These are phyloP conservation scores for Colletotrichum viniferum DNA, from an alignment of 2,329 filamentous ascomycete species.

Conservation along the genomic window DNA sequence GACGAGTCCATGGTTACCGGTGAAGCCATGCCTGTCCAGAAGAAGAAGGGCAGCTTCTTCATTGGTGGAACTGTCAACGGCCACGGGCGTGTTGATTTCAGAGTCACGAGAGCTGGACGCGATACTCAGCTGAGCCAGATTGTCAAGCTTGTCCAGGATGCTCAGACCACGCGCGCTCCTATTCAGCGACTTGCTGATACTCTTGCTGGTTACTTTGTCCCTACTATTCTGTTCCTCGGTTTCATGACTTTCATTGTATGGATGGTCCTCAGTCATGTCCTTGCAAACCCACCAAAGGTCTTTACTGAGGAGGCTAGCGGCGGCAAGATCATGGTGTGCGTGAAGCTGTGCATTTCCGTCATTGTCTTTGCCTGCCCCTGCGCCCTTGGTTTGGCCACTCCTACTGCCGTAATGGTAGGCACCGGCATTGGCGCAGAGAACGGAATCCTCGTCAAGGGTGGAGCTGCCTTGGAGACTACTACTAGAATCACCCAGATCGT, in stretches of 20 bases:
- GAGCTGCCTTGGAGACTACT: slow-evolving; percentile 86
- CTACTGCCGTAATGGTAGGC: slow-evolving; percentile 98
- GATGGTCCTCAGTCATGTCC: slow-evolving; percentile 92
- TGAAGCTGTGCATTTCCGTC: slow-evolving; percentile 97
- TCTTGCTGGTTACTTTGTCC: slow-evolving; percentile 93
- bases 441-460: slow-evolving; percentile 97
- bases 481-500: slow-evolving; percentile 91
- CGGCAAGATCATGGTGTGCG: slow-evolving; percentile 93
- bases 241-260: slow-evolving; percentile 85
- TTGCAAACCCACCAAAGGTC: slow-evolving; percentile 84
- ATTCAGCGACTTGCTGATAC: slow-evolving; percentile 93
- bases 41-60: slow-evolving; percentile 77
- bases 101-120: slow-evolving; percentile 88
- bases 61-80: slow-evolving; percentile 97
- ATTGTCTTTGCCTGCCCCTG: slow-evolving; percentile 98
- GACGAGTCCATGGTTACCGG: slow-evolving; percentile 99
- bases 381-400: slow-evolving; percentile 92
- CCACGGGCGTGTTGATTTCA: slow-evolving; percentile 87
- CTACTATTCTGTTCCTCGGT: slow-evolving; percentile 83
- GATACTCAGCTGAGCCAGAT: slow-evolving; percentile 98
- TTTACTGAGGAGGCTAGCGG: slow-evolving; percentile 82
- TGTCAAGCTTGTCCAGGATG: slow-evolving; percentile 96
- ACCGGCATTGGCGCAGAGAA: slow-evolving; percentile 96
- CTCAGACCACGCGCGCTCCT: slow-evolving; percentile 90
- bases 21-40: slow-evolving; percentile 93